These are phyloP conservation scores for Saccharomycopsis olivae DNA, from an alignment of 805 yeast species.

Conservation along the genomic window DNA sequence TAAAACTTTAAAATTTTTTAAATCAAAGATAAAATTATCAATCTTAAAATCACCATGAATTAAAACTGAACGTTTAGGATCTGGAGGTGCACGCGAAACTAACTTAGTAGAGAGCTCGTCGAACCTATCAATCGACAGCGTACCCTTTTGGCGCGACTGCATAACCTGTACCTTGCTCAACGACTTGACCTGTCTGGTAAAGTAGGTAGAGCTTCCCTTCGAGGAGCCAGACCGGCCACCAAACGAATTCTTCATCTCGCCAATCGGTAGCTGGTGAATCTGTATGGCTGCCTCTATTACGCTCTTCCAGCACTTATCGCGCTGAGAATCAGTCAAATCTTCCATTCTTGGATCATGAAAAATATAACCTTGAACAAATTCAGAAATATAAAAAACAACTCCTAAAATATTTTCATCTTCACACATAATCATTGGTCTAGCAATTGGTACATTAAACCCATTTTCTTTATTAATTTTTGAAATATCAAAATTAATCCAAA, in stretches of 20 bases:
- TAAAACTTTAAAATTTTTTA: conserved; percentile 35
- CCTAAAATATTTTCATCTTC: conserved; percentile 47
- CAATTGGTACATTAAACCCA: conserved; percentile 38
- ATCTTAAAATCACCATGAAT: conserved; percentile 59
- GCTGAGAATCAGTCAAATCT: conserved; percentile 24
- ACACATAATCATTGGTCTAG: conserved; percentile 39
- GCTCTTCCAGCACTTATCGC: conserved; percentile 32
- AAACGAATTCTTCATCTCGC: conserved; percentile 30
- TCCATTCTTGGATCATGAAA: conserved; percentile 44
- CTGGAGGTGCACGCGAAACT: conserved; percentile 34
- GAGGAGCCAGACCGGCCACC: conserved; percentile 21
- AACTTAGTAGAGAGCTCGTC: conserved; percentile 33
- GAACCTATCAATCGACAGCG: conserved; percentile 34
- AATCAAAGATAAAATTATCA: conserved; percentile 54
- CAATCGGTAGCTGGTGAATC: conserved; percentile 40
- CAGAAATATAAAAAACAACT: conserved; percentile 50
- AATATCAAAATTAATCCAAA: conserved; percentile 29
- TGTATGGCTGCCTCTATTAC: conserved; percentile 37
- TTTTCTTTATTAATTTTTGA: conserved; percentile 18
- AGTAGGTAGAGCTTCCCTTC: too few species aligned
- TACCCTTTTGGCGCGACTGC: conserved; percentile 31
- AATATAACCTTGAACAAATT: conserved; percentile 44
- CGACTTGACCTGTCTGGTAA: conserved; percentile 43
- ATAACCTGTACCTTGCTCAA: conserved; percentile 32
- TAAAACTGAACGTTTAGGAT: conserved; percentile 33